Evolutionary conservation across 345 rosid genomes (phyloP).

Genomic region (Adansonia digitata): DNA sequence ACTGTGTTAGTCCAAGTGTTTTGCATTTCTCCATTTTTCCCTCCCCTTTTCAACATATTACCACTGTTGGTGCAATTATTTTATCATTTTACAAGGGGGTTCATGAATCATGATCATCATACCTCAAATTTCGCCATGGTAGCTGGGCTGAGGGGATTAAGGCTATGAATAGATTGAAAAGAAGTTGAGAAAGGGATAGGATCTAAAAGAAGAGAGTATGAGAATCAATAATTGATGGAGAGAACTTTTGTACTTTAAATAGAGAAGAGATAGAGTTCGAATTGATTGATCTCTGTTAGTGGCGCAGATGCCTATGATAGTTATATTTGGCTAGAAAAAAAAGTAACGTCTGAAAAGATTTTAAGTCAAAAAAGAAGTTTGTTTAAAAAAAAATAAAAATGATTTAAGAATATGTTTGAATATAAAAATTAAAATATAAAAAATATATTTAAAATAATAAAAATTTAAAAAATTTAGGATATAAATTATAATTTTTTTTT

Average conservation of each 20-base stretch:
- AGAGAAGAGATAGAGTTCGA: background rate
- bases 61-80: background rate
- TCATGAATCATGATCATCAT: background rate
- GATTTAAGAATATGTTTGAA: too few relatives aligned
- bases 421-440: too few relatives aligned
- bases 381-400: too few relatives aligned
- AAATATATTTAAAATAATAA: too few relatives aligned
- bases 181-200: constrained; percentile 1
- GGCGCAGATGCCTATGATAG: background rate
- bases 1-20: background rate
- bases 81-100: background rate
- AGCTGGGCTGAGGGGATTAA: background rate
- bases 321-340: too few relatives aligned
- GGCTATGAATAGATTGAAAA: constrained; percentile 6
- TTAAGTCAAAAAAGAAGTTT: too few relatives aligned
- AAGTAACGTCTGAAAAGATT: too few relatives aligned
- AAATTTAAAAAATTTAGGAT: too few relatives aligned
- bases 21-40: background rate
- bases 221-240: constrained; percentile 6
- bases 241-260: background rate
- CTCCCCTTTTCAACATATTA: background rate
- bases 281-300: background rate
- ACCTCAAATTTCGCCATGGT: background rate
- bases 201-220: background rate
- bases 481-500: too few relatives aligned